phyloP scores from a whole-genome alignment of 2,329 filamentous ascomycete genomes.

The Metarhizium robertsii region DNA sequence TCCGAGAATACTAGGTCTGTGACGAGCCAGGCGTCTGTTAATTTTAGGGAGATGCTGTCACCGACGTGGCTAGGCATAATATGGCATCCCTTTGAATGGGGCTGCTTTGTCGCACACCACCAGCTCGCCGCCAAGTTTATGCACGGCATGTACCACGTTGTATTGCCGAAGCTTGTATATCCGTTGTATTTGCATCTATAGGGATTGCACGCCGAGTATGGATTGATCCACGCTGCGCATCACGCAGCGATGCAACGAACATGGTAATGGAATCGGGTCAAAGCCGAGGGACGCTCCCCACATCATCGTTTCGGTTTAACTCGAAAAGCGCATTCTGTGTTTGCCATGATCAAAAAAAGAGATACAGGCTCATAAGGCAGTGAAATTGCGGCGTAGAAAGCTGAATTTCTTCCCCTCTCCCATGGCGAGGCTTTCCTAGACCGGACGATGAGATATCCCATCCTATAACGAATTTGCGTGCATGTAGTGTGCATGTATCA shows the following conservation, averaged over 20 bases:
- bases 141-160: not conserved
- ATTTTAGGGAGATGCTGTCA: not conserved
- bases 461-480: not conserved
- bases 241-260: not conserved
- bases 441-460: not conserved
- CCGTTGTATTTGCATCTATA: not conserved
- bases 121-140: not conserved
- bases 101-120: not conserved
- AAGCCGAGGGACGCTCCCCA: not conserved
- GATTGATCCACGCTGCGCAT: not conserved
- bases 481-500: not conserved
- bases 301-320: not conserved
- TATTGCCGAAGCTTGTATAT: not conserved
- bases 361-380: not conserved
- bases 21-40: not conserved
- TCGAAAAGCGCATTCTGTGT: not conserved
- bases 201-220: not conserved
- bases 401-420: not conserved
- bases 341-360: not conserved
- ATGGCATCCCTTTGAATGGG: not conserved
- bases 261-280: not conserved
- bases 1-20: not conserved
- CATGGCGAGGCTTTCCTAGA: not conserved
- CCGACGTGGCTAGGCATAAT: not conserved
- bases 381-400: not conserved